phyloP scores from a whole-genome alignment of 305 asterid genomes.

The Striga hermonthica region DNA sequence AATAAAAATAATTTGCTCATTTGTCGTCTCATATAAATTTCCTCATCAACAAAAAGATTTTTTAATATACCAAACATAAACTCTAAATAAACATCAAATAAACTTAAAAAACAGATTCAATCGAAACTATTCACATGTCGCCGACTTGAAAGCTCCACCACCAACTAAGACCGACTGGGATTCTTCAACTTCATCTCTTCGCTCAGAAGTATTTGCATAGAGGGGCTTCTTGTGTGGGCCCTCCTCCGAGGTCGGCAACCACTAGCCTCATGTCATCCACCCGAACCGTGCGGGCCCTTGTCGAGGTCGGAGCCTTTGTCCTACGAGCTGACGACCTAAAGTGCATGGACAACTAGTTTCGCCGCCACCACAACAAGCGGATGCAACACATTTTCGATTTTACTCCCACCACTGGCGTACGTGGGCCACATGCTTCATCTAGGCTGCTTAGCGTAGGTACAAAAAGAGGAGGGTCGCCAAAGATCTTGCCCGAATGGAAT shows the following conservation, averaged over 20 bases:
- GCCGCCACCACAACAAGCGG: conserved; percentile 92
- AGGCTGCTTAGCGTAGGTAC: conserved; percentile 82
- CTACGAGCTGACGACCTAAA: conserved; percentile 88
- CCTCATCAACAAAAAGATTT: too few relatives aligned
- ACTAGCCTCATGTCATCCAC: conserved; percentile 75
- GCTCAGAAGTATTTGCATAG: conserved; percentile 93
- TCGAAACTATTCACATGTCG: conserved; percentile 37
- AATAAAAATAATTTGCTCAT: too few relatives aligned
- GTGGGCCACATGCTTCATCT: conserved; percentile 92
- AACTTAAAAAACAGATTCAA: too few relatives aligned
- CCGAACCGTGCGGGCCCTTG: conserved; percentile 75
- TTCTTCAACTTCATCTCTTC: conserved; percentile 75
- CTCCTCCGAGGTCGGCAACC: conserved; percentile 67
- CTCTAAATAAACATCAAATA: too few relatives aligned
- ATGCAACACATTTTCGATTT: conserved; percentile 84
- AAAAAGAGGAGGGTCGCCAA: conserved; percentile 61
- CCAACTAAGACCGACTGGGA: conserved; percentile 88
- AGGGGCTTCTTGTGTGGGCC: conserved; percentile 96
- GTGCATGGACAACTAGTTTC: conserved; percentile 81
- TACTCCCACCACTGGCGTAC: conserved; percentile 95
- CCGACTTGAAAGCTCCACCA: conserved; percentile 84
- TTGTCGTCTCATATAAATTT: too few relatives aligned
- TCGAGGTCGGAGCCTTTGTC: conserved; percentile 84
- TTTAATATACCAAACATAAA: too few relatives aligned
- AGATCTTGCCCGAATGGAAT: conserved; percentile 67